Conservation (phyloP, 1,284 basidiomycete species). For the Cutaneotrichosporon cutaneum region DNA sequence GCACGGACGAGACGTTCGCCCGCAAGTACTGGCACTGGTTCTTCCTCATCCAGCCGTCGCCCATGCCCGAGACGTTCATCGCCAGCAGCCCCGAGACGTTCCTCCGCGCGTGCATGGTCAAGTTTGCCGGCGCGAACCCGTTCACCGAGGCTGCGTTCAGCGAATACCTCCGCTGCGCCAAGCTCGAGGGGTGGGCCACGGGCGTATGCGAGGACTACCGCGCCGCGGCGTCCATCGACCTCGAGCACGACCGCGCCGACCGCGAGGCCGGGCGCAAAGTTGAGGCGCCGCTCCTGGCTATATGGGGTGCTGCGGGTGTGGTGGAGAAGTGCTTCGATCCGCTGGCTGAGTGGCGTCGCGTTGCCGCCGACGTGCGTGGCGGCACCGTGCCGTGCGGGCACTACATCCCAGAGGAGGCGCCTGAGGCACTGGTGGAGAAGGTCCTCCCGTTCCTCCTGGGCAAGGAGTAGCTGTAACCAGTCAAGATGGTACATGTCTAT, state of each 20-base stretch:
- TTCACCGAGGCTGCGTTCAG: neutral
- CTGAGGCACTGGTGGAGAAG: slow-evolving; percentile 33
- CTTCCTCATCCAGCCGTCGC: slow-evolving; percentile 48
- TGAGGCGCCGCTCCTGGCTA: slow-evolving; percentile 30
- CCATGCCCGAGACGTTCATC: slow-evolving; percentile 36
- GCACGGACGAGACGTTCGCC: slow-evolving; percentile 44
- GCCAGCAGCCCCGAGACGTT: neutral
- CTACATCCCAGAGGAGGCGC: slow-evolving; percentile 51
- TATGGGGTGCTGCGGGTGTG: slow-evolving; percentile 50
- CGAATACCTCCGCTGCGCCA: slow-evolving; percentile 5
- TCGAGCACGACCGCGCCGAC: slow-evolving; percentile 46
- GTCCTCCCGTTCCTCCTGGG: slow-evolving; percentile 24
- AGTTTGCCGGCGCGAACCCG: neutral
- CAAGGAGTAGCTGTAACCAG: neutral
- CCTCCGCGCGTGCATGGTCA: slow-evolving; percentile 4
- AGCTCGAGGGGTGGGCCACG: neutral
- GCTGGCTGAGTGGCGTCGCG: slow-evolving; percentile 35
- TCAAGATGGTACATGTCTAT: neutral
- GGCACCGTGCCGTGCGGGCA: slow-evolving; percentile 44
- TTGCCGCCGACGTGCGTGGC: slow-evolving; percentile 39
- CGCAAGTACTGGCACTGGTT: slow-evolving; percentile 52
- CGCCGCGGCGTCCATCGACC: slow-evolving; percentile 48
- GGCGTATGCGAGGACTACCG: slow-evolving; percentile 52
- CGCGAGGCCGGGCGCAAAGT: slow-evolving; percentile 35
- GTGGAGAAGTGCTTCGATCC: slow-evolving; percentile 38